phyloP scores from a whole-genome alignment of 768 basidiomycete species.

The Suillus lakei region DNA sequence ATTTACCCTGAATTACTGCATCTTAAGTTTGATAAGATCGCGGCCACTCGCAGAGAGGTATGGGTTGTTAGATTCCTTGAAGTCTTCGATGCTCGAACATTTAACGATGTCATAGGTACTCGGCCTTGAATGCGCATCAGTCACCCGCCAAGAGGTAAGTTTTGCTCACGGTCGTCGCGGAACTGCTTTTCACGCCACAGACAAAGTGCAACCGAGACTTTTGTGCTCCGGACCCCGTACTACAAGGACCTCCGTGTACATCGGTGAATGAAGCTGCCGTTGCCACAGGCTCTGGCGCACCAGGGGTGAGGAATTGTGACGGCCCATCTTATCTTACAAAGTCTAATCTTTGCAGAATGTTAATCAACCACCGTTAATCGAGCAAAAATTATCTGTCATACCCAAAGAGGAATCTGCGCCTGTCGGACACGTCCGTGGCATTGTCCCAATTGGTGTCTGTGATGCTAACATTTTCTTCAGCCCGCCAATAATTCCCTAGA shows the following conservation, averaged over 20 bases:
- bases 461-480: background rate
- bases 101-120: background rate
- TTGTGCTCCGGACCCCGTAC: background rate
- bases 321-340: background rate
- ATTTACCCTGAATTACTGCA: background rate
- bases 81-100: background rate
- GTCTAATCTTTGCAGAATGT: slow-evolving; percentile 1
- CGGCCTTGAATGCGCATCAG: background rate
- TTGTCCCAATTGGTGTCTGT: background rate
- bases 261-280: background rate
- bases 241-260: background rate
- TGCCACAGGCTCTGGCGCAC: background rate
- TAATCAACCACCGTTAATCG: background rate
- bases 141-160: slow-evolving; percentile 3
- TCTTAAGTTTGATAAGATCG: background rate
- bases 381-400: background rate
- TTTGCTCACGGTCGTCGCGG: background rate
- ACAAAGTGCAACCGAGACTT: background rate
- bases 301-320: background rate
- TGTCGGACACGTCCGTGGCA: background rate
- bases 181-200: slow-evolving; percentile 5
- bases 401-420: background rate
- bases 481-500: background rate
- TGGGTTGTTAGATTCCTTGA: background rate
- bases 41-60: background rate